Evolutionary conservation across 257 asterid species (phyloP).

Genomic region (Solanum arcanum): DNA sequence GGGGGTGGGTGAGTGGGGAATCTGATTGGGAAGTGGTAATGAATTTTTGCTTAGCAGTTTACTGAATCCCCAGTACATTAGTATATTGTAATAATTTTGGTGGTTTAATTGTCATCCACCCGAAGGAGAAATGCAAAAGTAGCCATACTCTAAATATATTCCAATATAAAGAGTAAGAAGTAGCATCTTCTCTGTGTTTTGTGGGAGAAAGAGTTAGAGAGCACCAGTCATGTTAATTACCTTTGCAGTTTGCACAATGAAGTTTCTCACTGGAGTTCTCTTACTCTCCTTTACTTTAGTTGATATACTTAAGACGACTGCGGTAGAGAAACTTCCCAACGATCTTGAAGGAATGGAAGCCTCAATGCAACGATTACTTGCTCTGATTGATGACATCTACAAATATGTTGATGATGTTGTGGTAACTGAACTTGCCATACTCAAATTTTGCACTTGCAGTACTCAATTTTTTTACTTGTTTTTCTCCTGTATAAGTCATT

Average conservation of each 20-base stretch:
- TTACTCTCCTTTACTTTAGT: constrained; percentile 25
- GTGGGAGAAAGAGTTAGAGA: not conserved
- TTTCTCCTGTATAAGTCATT: not conserved
- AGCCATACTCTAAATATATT: not conserved
- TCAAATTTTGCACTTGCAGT: not conserved
- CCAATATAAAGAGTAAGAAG: not conserved
- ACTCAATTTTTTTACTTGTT: not conserved
- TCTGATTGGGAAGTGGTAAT: not conserved
- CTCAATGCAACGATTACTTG: constrained; percentile 79
- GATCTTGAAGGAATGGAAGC: constrained; percentile 98
- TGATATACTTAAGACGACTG: constrained; percentile 73
- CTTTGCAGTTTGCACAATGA: not conserved
- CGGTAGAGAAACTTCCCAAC: constrained; percentile 77
- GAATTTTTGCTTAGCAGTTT: not conserved
- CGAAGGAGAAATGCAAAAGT: not conserved
- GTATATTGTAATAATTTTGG: not conserved
- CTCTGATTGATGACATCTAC: constrained; percentile 67
- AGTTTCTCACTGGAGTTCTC: not conserved
- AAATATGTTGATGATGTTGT: constrained; percentile 90
- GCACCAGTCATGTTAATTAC: not conserved
- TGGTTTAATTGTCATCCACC: not conserved
- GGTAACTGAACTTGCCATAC: constrained; percentile 28
- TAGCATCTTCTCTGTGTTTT: not conserved
- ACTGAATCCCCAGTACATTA: not conserved
- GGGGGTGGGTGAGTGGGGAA: not conserved